Base-by-base conservation (phyloP, 805 yeast genomes). In the Schwanniomyces vanrijiae region DNA sequence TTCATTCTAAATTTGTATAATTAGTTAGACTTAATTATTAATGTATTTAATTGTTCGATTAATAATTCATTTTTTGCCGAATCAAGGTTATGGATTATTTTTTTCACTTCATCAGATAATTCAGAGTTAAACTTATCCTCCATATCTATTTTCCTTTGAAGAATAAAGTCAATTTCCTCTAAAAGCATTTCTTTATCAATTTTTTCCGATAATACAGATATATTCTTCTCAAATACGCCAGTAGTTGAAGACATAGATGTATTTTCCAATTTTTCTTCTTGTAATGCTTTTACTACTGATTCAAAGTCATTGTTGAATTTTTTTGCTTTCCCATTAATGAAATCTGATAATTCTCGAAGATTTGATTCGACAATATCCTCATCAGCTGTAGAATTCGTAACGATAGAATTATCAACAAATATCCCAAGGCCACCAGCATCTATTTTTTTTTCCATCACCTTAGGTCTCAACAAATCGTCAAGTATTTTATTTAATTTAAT, bases 401-500 rank as follows among this genome's bases (percentile, higher is more conserved):
- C 47, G 13, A 26, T 29, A 22, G 44, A 13, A 6, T 16, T 29
- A 28, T 39, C 38, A 11, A 18, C 19, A 21, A 34, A 45, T 24
- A 54, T 44, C 7, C 50, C 49, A 6, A 55, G 35, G 2, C 49
- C 48, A 16, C 35, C 28, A 24, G 35, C 18, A 28, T 18, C 25
- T 11, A 24, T 28, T 2, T 39, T 45, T 19, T 45, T 43, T 7
- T 46, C 37, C 2, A 43, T 26, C 0, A 49, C 42, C 5, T 46
- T 47, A 7, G 53, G 46, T 9, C 47, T 51, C 19, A 64, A 54
- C 14, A 64, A 45, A 19, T 58, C 59, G 13, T 51, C 49, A 20
- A 86, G 64, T 3, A 84, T 77, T 40, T 82, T 80, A 55, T 82
- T 84, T 48, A 86, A 77, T 55, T 83, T 83, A 57, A 86, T 84